phyloP scores from a whole-genome alignment of 805 yeast genomes.

The Spencermartinsiella europaea region DNA sequence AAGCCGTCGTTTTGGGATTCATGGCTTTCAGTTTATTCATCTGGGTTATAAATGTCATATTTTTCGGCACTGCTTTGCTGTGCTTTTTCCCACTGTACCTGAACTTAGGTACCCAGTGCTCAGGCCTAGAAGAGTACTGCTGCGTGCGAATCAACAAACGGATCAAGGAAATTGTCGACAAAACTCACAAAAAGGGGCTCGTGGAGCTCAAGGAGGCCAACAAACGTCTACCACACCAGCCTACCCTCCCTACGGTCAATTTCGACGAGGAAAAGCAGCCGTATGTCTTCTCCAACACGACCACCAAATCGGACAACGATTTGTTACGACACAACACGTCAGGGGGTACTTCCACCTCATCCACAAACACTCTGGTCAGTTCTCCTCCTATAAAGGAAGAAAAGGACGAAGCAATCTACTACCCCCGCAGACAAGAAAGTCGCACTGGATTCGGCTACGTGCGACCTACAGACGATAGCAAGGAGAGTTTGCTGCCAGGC shows the following conservation, averaged over 20 bases:
- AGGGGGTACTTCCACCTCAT: neutral
- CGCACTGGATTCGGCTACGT: neutral
- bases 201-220: slow-evolving; percentile 25
- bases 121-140: slow-evolving; percentile 54
- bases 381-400: neutral
- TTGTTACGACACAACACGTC: neutral
- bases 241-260: slow-evolving; percentile 6
- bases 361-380: neutral
- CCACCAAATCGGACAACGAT: slow-evolving; percentile 29
- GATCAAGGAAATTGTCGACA: slow-evolving; percentile 47
- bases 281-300: slow-evolving; percentile 33
- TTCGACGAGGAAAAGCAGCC: slow-evolving; percentile 2
- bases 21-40: slow-evolving; percentile 72
- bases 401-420: neutral
- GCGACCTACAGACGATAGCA: neutral
- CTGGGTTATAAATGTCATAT: slow-evolving; percentile 63
- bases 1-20: slow-evolving; percentile 67
- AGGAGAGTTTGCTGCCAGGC: neutral
- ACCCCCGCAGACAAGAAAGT: neutral
- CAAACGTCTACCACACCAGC: slow-evolving; percentile 15
- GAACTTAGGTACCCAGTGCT: slow-evolving; percentile 36
- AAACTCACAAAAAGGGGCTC: slow-evolving; percentile 33
- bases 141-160: slow-evolving; percentile 53
- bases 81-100: slow-evolving; percentile 48
- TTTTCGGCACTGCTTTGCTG: slow-evolving; percentile 50